phyloP scores from a whole-genome alignment of 2,329 filamentous ascomycete species.

The Beauveria sp. region DNA sequence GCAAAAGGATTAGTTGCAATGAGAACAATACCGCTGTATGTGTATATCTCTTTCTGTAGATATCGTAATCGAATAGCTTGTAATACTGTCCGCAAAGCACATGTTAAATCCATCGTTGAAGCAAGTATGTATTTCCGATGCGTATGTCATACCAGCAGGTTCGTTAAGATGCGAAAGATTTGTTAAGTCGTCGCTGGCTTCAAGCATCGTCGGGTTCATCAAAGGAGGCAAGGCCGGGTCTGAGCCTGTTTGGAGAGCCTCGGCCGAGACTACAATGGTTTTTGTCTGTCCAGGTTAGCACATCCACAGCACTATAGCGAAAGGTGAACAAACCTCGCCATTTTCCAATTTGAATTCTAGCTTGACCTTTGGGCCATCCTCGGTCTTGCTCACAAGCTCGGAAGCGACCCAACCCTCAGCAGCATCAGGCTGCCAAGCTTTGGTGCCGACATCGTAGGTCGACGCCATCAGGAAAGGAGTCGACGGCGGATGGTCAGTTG shows the following conservation, averaged over 20 bases:
- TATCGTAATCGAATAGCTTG: slow-evolving; percentile 97
- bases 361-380: slow-evolving; percentile 78
- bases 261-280: slow-evolving; percentile 67
- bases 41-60: slow-evolving; percentile 98
- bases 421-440: slow-evolving; percentile 95
- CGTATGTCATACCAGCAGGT: slow-evolving; percentile 66
- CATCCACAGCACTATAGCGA: slow-evolving; percentile 1
- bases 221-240: slow-evolving; percentile 77
- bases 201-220: slow-evolving; percentile 97
- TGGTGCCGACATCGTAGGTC: slow-evolving; percentile 90
- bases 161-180: slow-evolving; percentile 98
- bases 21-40: slow-evolving; percentile 96
- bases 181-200: slow-evolving; percentile 96
- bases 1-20: slow-evolving; percentile 99
- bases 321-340: slow-evolving; percentile 62
- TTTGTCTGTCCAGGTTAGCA: slow-evolving; percentile 52
- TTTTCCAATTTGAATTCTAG: slow-evolving; percentile 85
- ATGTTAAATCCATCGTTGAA: slow-evolving; percentile 17
- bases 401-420: slow-evolving; percentile 97
- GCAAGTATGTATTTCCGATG: background rate
- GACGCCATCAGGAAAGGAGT: slow-evolving; percentile 64
- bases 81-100: slow-evolving; percentile 53
- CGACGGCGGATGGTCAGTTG: background rate
- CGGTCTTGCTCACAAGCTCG: slow-evolving; percentile 78
- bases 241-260: slow-evolving; percentile 68